A percentile compares a stretch with the other conserved stretches of the same genome.
Conservation (phyloP, 352 stramenopile species). For the Pythium sukuiense region DNA sequence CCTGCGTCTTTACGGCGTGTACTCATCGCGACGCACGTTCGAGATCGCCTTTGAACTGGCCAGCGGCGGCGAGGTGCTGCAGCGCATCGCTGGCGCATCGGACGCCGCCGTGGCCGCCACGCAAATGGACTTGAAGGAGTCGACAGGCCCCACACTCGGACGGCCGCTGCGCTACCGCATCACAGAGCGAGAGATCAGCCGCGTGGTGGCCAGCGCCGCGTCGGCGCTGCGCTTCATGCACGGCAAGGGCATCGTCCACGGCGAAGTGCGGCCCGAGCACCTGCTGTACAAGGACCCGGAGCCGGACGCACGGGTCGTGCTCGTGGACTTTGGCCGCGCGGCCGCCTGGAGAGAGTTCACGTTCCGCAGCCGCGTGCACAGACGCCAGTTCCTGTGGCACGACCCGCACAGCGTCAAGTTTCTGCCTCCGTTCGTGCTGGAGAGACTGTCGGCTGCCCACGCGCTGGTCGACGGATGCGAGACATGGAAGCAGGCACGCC, state of each 20-base stretch:
- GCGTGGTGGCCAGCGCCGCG: slow-evolving; percentile 42
- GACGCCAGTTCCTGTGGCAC: slow-evolving; percentile 49
- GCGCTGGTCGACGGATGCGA: slow-evolving; percentile 25
- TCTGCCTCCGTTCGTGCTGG: slow-evolving; percentile 59
- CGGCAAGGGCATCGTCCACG: slow-evolving; percentile 48
- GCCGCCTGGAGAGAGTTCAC: slow-evolving; percentile 39
- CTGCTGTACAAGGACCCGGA: slow-evolving; percentile 71
- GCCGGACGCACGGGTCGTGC: slow-evolving; percentile 55
- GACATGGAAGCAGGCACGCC: slow-evolving; percentile 58
- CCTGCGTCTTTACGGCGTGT: slow-evolving; percentile 66
- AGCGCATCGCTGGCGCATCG: slow-evolving; percentile 28
- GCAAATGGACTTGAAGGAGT: neutral
- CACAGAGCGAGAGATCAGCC: slow-evolving; percentile 61
- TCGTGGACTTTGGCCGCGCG: slow-evolving; percentile 67
- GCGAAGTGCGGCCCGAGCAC: slow-evolving; percentile 72
- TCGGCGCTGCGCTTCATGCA: slow-evolving; percentile 65
- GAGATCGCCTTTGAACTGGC: slow-evolving; percentile 81
- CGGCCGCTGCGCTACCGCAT: slow-evolving; percentile 25
- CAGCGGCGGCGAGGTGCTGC: slow-evolving; percentile 58
- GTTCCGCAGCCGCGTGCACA: slow-evolving; percentile 28
- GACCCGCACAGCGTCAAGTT: slow-evolving; percentile 60
- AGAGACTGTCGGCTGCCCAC: slow-evolving; percentile 17
- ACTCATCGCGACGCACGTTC: slow-evolving; percentile 42
- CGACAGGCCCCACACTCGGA: neutral
- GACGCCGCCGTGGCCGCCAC: neutral